Conservation (phyloP, 345 rosid species). For the Noccaea caerulescens region DNA sequence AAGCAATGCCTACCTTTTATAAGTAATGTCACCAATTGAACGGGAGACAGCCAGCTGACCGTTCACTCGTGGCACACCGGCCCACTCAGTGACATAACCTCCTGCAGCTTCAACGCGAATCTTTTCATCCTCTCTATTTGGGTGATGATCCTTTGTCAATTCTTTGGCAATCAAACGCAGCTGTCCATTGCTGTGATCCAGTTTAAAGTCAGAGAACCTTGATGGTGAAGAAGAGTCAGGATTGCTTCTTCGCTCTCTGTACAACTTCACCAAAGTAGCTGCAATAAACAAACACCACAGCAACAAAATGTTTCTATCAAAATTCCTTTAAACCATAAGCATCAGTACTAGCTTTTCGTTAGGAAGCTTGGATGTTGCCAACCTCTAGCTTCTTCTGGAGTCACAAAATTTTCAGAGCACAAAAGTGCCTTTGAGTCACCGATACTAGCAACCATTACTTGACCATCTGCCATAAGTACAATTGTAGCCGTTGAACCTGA, state of each 20-base stretch:
- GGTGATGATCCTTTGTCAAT: constrained; percentile 86
- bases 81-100: constrained; percentile 82
- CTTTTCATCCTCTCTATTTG: constrained; percentile 90
- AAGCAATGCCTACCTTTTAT: constrained; percentile 31
- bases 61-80: constrained; percentile 81
- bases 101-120: constrained; percentile 87
- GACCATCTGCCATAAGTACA: constrained; percentile 77
- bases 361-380: constrained; percentile 29
- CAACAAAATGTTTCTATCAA: constrained; percentile 12
- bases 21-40: constrained; percentile 75
- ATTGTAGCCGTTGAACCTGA: constrained; percentile 90
- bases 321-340: neutral
- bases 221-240: constrained; percentile 55
- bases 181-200: constrained; percentile 53
- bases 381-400: constrained; percentile 90
- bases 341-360: neutral
- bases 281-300: constrained; percentile 45
- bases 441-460: constrained; percentile 78
- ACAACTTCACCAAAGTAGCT: constrained; percentile 74
- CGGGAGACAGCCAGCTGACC: constrained; percentile 92
- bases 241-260: constrained; percentile 65
- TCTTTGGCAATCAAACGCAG: constrained; percentile 64
- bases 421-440: constrained; percentile 95
- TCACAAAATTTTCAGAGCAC: constrained; percentile 82
- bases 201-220: constrained; percentile 52